A percentile compares a stretch with the other conserved stretches of the same genome.
phyloP scores from a whole-genome alignment of 2,329 filamentous ascomycete genomes.

The Calonectria hawksworthii region DNA sequence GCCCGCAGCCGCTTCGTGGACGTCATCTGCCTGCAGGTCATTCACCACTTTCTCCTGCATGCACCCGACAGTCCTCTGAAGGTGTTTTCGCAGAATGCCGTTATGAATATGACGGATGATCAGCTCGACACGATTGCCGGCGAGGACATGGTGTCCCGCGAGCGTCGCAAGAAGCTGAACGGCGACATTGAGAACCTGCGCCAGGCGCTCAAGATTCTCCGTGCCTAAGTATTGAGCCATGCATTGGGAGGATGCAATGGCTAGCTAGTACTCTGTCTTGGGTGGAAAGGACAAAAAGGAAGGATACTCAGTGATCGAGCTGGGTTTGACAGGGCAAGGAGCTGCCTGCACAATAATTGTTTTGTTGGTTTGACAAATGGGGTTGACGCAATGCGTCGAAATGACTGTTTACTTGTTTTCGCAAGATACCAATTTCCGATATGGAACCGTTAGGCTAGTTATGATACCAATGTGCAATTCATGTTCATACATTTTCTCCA shows the following conservation, averaged over 20 bases:
- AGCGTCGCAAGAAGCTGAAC: conserved; percentile 58
- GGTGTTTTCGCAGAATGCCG: conserved; percentile 65
- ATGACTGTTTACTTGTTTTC: background rate
- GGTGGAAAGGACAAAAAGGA: background rate
- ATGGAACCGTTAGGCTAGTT: background rate
- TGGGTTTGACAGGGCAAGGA: background rate
- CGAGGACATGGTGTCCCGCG: conserved; percentile 62
- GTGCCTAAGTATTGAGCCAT: conserved; percentile 9
- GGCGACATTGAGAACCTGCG: conserved; percentile 62
- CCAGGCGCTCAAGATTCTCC: conserved; percentile 48
- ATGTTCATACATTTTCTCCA: background rate
- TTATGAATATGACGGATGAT: conserved; percentile 61
- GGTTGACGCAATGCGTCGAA: background rate
- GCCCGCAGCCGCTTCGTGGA: conserved; percentile 74
- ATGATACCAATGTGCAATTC: conserved; percentile 9
- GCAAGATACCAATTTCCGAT: background rate
- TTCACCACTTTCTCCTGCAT: conserved; percentile 66
- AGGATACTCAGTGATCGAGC: background rate
- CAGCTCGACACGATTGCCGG: conserved; percentile 70
- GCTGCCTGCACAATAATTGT: background rate
- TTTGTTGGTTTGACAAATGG: background rate
- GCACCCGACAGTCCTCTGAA: conserved; percentile 64
- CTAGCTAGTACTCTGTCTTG: background rate
- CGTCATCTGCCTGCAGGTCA: conserved; percentile 70
- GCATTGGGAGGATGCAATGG: background rate